Evolutionary conservation across 192 early-diverging fungal species (phyloP).

Genomic region (Phycomyces blakesleeanus): DNA sequence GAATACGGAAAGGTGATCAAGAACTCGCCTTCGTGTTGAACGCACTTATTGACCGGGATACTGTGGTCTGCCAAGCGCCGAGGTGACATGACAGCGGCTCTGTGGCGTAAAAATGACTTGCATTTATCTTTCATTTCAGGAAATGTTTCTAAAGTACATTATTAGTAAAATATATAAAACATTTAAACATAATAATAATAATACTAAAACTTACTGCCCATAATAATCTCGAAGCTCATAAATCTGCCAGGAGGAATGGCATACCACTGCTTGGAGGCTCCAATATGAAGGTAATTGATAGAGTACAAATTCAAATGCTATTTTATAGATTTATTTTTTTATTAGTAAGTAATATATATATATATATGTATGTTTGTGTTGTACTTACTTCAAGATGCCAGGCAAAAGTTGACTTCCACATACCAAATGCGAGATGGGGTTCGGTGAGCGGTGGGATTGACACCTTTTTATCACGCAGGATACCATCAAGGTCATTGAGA

Average conservation of each 20-base stretch:
- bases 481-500: conserved; percentile 66
- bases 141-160: conserved; percentile 58
- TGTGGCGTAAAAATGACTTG: conserved; percentile 89
- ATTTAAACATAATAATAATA: background rate
- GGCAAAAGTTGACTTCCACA: conserved; percentile 98
- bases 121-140: conserved; percentile 70
- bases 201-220: conserved; percentile 32
- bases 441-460: conserved; percentile 87
- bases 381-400: conserved; percentile 85
- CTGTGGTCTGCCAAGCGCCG: conserved; percentile 56
- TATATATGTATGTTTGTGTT: background rate
- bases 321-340: too few species aligned
- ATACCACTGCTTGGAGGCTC: conserved; percentile 95
- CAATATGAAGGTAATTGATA: conserved; percentile 96
- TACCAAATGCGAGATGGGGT: conserved; percentile 93
- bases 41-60: conserved; percentile 73
- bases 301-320: conserved; percentile 92
- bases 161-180: background rate
- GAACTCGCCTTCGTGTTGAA: conserved; percentile 87
- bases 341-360: too few species aligned
- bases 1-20: conserved; percentile 76
- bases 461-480: conserved; percentile 69
- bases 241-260: conserved; percentile 69
- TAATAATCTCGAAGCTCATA: conserved; percentile 67
- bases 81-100: conserved; percentile 81